phyloP scores from a whole-genome alignment of 1,139 yeast genomes.

The Geotrichum siamense region DNA sequence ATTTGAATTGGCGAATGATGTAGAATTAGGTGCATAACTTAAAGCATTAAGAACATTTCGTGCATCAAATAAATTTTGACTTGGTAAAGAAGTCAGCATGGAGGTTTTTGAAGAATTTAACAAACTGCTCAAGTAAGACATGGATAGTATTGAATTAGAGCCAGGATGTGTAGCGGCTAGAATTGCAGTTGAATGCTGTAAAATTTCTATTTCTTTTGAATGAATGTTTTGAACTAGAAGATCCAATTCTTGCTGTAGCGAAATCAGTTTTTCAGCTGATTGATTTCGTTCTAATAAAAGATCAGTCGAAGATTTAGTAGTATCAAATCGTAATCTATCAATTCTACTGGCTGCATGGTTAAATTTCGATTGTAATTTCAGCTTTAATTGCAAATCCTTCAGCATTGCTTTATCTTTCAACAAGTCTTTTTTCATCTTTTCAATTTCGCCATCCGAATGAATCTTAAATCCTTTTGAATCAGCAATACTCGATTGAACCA shows the following conservation, averaged over 20 bases:
- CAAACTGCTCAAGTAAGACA: background rate
- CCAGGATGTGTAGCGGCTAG: slow-evolving; percentile 29
- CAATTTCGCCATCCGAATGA: slow-evolving; percentile 32
- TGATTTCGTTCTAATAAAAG: slow-evolving; percentile 31
- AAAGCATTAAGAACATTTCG: no score
- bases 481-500: slow-evolving; percentile 32
- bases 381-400: slow-evolving; percentile 27
- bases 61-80: no score
- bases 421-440: slow-evolving; percentile 27
- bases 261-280: slow-evolving; percentile 26
- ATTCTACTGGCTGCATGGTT: slow-evolving; percentile 31
- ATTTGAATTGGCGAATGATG: no score
- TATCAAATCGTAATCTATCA: slow-evolving; percentile 24
- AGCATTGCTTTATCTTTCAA: slow-evolving; percentile 24
- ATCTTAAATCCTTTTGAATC: slow-evolving; percentile 29
- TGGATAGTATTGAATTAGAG: slow-evolving; percentile 20
- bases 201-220: slow-evolving; percentile 24
- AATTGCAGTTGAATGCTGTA: slow-evolving; percentile 33
- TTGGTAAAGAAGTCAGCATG: no score
- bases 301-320: slow-evolving; percentile 21
- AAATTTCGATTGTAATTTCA: slow-evolving; percentile 32
- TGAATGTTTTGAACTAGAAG: slow-evolving; percentile 23
- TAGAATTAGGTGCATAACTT: no score
- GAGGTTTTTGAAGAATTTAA: background rate
- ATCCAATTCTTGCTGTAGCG: slow-evolving; percentile 24